phyloP scores from a whole-genome alignment of 2,329 filamentous ascomycete genomes.

The Pseudogymnoascus sp. region DNA sequence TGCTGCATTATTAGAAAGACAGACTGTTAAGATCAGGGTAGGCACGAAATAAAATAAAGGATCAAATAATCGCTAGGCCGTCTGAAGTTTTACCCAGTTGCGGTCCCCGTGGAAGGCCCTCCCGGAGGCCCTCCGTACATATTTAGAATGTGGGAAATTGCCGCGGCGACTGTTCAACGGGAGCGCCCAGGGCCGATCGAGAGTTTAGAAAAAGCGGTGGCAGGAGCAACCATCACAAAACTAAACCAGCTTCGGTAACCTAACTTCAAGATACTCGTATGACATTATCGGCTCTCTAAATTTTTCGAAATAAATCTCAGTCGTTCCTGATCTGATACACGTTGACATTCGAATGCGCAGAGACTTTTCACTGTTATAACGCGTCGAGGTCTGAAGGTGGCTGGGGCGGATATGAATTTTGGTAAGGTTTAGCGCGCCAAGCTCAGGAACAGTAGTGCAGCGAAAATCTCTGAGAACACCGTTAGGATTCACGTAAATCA shows the following conservation, averaged over 20 bases:
- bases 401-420: neutral
- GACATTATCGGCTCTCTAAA: neutral
- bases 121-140: neutral
- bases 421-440: constrained; percentile 1
- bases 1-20: neutral
- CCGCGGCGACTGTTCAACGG: neutral
- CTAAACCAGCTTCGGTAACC: neutral
- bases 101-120: neutral
- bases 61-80: neutral
- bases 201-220: neutral
- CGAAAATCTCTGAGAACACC: neutral
- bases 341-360: neutral
- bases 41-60: neutral
- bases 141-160: neutral
- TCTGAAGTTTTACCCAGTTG: neutral
- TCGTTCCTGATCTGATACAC: neutral
- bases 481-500: neutral
- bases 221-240: neutral
- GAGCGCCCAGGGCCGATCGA: neutral
- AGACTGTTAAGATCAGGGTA: neutral
- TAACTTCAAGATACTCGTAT: neutral
- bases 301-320: neutral
- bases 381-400: neutral
- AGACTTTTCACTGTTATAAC: neutral
- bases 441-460: neutral